Conservation (phyloP, 139 green algal species). For the Chlorella ohadii region DNA sequence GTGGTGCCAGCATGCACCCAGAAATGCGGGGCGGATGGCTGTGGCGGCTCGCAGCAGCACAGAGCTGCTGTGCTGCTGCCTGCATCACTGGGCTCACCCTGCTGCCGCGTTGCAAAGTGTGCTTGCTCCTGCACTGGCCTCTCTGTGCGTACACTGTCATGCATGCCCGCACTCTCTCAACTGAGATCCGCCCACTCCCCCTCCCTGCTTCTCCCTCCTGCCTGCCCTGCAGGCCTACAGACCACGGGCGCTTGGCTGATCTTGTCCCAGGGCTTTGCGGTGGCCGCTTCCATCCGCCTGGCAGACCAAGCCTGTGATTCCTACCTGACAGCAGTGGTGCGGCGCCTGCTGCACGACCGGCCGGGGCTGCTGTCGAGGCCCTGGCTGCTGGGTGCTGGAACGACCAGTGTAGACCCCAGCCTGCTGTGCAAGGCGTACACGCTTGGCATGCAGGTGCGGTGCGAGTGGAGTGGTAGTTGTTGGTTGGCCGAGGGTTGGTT, state of each 20-base stretch:
- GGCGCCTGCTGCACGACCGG: neutral
- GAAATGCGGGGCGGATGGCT: no score
- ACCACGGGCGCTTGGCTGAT: slow-evolving; percentile 7
- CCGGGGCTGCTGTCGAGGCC: neutral
- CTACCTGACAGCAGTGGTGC: neutral
- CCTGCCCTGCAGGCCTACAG: neutral
- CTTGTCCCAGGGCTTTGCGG: neutral
- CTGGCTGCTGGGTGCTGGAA: neutral
- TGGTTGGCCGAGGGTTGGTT: no score
- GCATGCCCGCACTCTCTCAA: no score
- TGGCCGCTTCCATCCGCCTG: neutral
- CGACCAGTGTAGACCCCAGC: neutral
- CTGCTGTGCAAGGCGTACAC: neutral
- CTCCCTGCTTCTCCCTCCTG: no score
- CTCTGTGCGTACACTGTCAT: neutral
- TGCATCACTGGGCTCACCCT: no score
- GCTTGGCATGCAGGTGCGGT: neutral
- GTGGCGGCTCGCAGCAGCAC: no score
- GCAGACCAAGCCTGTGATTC: neutral
- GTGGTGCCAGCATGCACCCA: neutral
- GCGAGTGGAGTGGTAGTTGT: neutral
- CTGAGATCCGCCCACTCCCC: no score
- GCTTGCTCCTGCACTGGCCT: neutral
- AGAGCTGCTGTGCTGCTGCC: no score
- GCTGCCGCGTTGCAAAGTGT: no score